A percentile compares a stretch with the other conserved stretches of the same genome.
Conservation (phyloP, 2,329 filamentous ascomycete species). For the Diaporthe citriasiana region DNA sequence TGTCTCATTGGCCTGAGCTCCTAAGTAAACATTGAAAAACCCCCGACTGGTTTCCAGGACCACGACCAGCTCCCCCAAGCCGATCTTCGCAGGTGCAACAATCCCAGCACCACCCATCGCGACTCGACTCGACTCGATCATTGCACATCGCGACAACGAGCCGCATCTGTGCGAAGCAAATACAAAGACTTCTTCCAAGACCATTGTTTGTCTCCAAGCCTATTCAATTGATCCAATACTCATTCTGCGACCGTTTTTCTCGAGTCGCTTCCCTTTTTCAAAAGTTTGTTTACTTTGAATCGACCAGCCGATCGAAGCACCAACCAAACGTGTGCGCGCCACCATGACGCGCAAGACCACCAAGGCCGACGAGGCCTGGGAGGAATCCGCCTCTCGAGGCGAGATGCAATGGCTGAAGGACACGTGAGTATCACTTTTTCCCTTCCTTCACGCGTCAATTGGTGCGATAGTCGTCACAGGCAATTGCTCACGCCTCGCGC, state of each 20-base stretch:
- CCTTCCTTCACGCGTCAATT: background rate
- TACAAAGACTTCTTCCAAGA: background rate
- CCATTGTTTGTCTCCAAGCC: background rate
- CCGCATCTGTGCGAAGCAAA: slow-evolving; percentile 12
- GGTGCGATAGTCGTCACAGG: background rate
- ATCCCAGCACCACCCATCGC: slow-evolving; percentile 14
- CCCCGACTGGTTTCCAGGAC: slow-evolving; percentile 30
- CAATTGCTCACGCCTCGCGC: slow-evolving; percentile 10
- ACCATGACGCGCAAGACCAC: slow-evolving; percentile 6
- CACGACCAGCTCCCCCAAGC: slow-evolving; percentile 18
- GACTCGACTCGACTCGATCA: slow-evolving; percentile 1
- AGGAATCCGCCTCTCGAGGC: background rate
- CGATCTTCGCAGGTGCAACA: slow-evolving; percentile 3
- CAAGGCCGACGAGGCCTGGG: slow-evolving; percentile 12
- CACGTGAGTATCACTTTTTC: slow-evolving; percentile 21
- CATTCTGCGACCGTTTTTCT: background rate
- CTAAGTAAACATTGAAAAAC: slow-evolving; percentile 41
- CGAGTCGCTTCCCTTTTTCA: background rate
- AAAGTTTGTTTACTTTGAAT: slow-evolving; percentile 36
- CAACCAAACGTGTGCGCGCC: background rate
- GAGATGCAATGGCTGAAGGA: slow-evolving; percentile 36
- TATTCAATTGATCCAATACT: slow-evolving; percentile 9
- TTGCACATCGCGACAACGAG: slow-evolving; percentile 8
- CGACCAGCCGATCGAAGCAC: background rate
- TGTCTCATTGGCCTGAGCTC: slow-evolving; percentile 40